These are phyloP conservation scores for Esteya vermicola DNA, from an alignment of 2,329 filamentous ascomycete genomes.

Conservation along the genomic window DNA sequence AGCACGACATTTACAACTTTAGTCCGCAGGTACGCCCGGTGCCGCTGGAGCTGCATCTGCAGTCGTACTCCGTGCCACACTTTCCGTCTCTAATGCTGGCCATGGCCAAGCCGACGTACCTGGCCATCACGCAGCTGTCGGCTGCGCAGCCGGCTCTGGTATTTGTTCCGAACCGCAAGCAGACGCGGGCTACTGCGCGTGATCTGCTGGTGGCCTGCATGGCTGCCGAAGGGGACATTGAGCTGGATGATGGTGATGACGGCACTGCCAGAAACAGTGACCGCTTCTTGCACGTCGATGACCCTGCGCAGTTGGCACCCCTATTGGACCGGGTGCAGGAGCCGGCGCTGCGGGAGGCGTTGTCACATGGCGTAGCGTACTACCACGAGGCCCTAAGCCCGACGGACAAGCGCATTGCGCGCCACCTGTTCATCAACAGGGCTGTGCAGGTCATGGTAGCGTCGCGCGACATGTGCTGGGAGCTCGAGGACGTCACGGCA, in stretches of 20 bases:
- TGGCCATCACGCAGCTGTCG: constrained; percentile 77
- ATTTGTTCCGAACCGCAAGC: constrained; percentile 88
- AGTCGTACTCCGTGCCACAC: constrained; percentile 90
- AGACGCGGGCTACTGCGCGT: constrained; percentile 72
- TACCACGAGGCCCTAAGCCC: constrained; percentile 86
- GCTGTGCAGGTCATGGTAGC: constrained; percentile 72
- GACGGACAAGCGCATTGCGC: constrained; percentile 86
- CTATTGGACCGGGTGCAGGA: constrained; percentile 76
- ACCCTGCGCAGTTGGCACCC: constrained; percentile 67
- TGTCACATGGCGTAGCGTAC: constrained; percentile 91
- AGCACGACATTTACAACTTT: constrained; percentile 98
- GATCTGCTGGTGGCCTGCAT: constrained; percentile 81
- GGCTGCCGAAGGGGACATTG: constrained; percentile 36
- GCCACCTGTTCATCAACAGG: constrained; percentile 78
- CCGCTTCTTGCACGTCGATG: constrained; percentile 78
- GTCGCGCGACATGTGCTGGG: constrained; percentile 87
- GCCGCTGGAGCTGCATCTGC: constrained; percentile 83
- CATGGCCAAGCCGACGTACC: constrained; percentile 90
- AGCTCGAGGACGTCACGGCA: constrained; percentile 63
- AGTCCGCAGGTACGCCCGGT: constrained; percentile 81
- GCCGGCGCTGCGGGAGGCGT: constrained; percentile 70
- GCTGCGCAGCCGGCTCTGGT: constrained; percentile 79
- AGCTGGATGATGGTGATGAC: too few species aligned
- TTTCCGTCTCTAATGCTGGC: constrained; percentile 97
- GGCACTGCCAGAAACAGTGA: too few species aligned